These are phyloP conservation scores for Zoysia matrella DNA, from an alignment of 202 grass and related monocot species.

Conservation along the genomic window DNA sequence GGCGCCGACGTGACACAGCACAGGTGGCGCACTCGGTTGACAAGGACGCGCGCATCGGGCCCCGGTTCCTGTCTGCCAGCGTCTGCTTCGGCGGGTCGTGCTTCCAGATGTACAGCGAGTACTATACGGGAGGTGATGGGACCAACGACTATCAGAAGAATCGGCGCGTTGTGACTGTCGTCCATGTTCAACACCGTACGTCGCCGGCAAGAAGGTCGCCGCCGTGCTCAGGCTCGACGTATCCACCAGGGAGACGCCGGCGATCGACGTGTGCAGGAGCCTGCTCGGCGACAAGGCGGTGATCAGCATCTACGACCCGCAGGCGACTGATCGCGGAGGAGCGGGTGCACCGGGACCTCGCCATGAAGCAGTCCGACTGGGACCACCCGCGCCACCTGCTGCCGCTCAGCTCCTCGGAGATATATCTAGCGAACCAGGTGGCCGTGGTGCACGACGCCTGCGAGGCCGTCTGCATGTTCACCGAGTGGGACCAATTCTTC, in stretches of 20 bases:
- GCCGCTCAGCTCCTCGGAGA: constrained; percentile 37
- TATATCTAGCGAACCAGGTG: constrained; percentile 15
- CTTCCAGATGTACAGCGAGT: constrained; percentile 64
- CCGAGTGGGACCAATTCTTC: constrained; percentile 57
- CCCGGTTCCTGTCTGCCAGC: constrained; percentile 46
- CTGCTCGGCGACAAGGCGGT: constrained; percentile 66
- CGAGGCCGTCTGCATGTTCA: constrained; percentile 57
- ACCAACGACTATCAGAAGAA: no score
- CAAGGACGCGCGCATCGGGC: constrained; percentile 48
- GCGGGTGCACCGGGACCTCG: constrained; percentile 66
- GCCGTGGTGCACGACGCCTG: constrained; percentile 44
- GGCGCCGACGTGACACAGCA: constrained; percentile 31
- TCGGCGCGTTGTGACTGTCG: no score
- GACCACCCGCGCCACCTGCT: constrained; percentile 81
- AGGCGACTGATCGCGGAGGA: constrained; percentile 58
- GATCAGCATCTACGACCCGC: constrained; percentile 74
- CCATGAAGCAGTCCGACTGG: constrained; percentile 81
- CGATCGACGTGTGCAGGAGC: constrained; percentile 65
- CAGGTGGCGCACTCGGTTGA: constrained; percentile 50
- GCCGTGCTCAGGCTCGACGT: constrained; percentile 34
- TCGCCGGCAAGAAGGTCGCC: no score
- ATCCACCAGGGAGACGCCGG: constrained; percentile 54
- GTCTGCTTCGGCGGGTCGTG: constrained; percentile 66
- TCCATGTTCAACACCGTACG: no score
- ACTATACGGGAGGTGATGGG: constrained; percentile 45